Evolutionary conservation across 2,329 filamentous ascomycete genomes (phyloP), one percentile per base, ranked within the genome.

Genomic region (Grosmannia huntii): DNA sequence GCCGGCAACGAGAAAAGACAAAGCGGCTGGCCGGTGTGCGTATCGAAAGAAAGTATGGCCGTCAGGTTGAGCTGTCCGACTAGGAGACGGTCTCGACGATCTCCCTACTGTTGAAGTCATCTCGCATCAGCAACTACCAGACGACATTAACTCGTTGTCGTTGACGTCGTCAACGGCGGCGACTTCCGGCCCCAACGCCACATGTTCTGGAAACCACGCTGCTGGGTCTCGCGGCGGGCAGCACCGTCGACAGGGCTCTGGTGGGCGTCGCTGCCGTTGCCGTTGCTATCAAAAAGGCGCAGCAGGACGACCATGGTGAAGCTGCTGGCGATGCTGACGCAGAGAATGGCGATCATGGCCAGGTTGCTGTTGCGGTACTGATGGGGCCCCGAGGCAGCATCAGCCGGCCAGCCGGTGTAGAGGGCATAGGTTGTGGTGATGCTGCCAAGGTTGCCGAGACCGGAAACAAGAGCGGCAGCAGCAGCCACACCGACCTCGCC

Each of bases 401-500:
- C 90, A 50, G 79, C 85, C 2, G 85, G 81, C 90, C 90, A 96
- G 33, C 90, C 90, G 0, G 85, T 86, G 70, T 95, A 96, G 53
- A 96, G 74, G 14, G 90, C 90, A 68, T 95, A 96, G 0, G 90
- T 95, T 2, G 89, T 95, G 57, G 88, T 79, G 60, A 96, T 87
- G 66, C 86, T 90, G 33, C 90, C 90, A 21, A 95, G 75, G 66
- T 96, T 96, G 0, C 90, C 90, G 46, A 95, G 76, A 0, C 90
- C 90, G 0, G 89, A 94, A 0, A 96, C 90, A 12, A 96, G 77
- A 3, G 90, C 90, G 1, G 87, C 84, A 0, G 90, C 90, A 16
- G 90, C 87, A 4, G 90, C 90, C 7, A 96, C 90, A 58, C 90
- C 90, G 25, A 96, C 89, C 71, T 96, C 90, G 53, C 90, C 89